Conservation (phyloP, 768 basidiomycete species). For the Lentinula aciculospora region DNA sequence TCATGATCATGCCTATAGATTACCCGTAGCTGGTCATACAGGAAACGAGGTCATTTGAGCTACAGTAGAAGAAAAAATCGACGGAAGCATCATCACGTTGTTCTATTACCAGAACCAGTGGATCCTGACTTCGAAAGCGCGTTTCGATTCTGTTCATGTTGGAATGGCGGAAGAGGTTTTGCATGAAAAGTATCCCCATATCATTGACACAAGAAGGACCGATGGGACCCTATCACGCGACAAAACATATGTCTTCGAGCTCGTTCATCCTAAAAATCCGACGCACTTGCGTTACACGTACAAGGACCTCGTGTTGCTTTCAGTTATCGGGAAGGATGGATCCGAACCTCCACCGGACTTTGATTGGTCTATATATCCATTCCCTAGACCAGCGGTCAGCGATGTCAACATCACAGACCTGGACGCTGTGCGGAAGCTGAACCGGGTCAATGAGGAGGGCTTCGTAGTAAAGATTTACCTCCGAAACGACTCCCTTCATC, state of each 20-base stretch:
- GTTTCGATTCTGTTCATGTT: constrained; percentile 7
- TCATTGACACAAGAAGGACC: neutral
- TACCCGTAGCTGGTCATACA: neutral
- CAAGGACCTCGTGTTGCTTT: constrained; percentile 8
- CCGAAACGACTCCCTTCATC: neutral
- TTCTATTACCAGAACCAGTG: constrained; percentile 10
- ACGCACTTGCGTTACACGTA: neutral
- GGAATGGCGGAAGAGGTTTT: constrained; percentile 7
- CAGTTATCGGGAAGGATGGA: constrained; percentile 9
- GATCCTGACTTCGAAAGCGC: constrained; percentile 7
- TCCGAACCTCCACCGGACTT: constrained; percentile 9
- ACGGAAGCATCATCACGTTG: constrained; percentile 12
- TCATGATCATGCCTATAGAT: constrained; percentile 6
- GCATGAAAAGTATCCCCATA: constrained; percentile 4
- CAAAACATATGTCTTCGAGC: constrained; percentile 11
- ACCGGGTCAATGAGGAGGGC: constrained; percentile 10
- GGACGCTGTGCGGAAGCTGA: constrained; percentile 3
- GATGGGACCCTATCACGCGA: neutral
- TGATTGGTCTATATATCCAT: constrained; percentile 10
- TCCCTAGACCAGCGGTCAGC: constrained; percentile 5
- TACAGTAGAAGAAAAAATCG: constrained; percentile 11
- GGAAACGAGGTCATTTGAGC: neutral
- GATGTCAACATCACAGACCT: neutral
- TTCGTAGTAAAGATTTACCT: constrained; percentile 10
- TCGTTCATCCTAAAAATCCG: constrained; percentile 8